These are phyloP conservation scores for Lophiotrema nucula DNA, from an alignment of 495 filamentous ascomycete species.

Conservation along the genomic window DNA sequence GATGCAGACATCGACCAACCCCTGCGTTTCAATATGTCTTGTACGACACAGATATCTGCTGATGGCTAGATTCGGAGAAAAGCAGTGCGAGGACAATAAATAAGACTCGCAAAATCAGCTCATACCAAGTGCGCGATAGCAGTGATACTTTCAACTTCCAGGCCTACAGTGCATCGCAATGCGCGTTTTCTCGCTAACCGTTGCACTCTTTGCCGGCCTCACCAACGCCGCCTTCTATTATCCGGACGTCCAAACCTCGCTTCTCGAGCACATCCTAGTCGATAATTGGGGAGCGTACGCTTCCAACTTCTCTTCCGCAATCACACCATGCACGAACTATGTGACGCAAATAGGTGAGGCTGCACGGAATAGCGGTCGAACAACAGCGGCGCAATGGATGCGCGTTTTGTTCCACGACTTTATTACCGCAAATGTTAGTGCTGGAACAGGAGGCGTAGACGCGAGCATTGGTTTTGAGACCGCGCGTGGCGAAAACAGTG, in stretches of 20 bases:
- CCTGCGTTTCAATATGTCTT: too few species aligned
- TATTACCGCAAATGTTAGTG: conserved; percentile 10
- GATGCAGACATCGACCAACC: too few species aligned
- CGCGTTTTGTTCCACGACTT: conserved; percentile 25
- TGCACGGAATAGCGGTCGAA: neutral
- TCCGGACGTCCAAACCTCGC: neutral
- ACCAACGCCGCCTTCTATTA: neutral
- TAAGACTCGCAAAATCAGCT: too few species aligned
- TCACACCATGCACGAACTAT: neutral
- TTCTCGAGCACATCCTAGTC: neutral
- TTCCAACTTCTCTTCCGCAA: neutral
- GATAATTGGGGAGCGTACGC: neutral
- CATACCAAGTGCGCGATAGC: too few species aligned
- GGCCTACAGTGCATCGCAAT: too few species aligned
- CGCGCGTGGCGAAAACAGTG: conserved; percentile 9
- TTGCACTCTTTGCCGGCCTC: too few species aligned
- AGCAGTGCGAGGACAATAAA: too few species aligned
- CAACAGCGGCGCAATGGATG: conserved; percentile 22
- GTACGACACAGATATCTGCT: too few species aligned
- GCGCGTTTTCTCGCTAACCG: too few species aligned
- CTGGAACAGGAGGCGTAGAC: conserved; percentile 17
- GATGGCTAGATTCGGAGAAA: too few species aligned
- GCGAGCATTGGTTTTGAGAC: conserved; percentile 18
- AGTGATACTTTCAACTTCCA: too few species aligned
- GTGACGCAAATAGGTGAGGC: neutral